phyloP scores from a whole-genome alignment of 768 basidiomycete genomes.

The Tulasnella sp. region DNA sequence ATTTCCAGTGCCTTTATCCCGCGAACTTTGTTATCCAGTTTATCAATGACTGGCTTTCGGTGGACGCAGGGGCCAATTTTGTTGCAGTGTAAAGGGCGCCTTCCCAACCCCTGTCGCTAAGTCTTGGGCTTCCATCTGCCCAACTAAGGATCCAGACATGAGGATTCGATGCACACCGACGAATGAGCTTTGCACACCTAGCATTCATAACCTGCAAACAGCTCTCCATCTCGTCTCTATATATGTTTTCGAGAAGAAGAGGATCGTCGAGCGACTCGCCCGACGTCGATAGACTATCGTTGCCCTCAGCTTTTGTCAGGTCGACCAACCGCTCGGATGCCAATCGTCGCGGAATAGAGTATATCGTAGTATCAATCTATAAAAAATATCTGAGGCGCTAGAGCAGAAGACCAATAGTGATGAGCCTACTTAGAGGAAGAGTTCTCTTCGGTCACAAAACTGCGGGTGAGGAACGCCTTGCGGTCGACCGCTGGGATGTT shows the following conservation, averaged over 20 bases:
- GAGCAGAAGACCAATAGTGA: too few relatives aligned
- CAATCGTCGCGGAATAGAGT: too few relatives aligned
- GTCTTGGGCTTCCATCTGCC: neutral
- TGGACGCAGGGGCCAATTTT: neutral
- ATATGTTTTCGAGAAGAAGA: neutral
- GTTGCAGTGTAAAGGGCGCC: neutral
- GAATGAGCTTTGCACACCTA: neutral
- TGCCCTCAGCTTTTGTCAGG: too few relatives aligned
- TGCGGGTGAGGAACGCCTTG: too few relatives aligned
- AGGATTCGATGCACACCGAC: neutral
- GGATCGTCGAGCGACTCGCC: neutral
- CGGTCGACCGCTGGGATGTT: too few relatives aligned
- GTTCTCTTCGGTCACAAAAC: too few relatives aligned
- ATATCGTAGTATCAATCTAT: too few relatives aligned
- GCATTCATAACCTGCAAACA: slow-evolving; percentile 1
- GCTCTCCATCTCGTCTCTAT: neutral
- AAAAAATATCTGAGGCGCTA: too few relatives aligned
- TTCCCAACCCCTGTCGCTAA: neutral
- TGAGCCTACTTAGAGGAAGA: too few relatives aligned
- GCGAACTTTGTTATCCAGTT: neutral
- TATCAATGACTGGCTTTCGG: neutral
- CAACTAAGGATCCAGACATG: neutral
- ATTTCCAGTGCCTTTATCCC: neutral
- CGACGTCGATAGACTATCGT: too few relatives aligned
- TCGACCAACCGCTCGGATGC: too few relatives aligned